These are phyloP conservation scores for Ambrosiella beaveri DNA, from an alignment of 2,329 filamentous ascomycete genomes.

Conservation along the genomic window DNA sequence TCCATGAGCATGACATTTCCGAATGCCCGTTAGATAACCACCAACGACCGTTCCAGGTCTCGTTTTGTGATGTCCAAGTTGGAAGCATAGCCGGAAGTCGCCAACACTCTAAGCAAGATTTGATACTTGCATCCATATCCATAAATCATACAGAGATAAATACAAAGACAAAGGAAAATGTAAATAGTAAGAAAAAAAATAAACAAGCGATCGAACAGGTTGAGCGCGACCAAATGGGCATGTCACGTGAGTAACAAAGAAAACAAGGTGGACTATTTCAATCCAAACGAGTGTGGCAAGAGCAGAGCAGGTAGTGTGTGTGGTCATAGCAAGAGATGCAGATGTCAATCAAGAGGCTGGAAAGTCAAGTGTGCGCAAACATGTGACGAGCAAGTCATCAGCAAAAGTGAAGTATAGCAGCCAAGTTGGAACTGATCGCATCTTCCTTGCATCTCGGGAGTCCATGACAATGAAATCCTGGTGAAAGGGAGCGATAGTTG, in stretches of 20 bases:
- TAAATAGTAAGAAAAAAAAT: neutral
- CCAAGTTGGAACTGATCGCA: neutral
- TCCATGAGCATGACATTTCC: neutral
- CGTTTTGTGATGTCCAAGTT: too few relatives aligned
- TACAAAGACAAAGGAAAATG: neutral
- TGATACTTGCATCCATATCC: neutral
- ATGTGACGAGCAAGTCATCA: neutral
- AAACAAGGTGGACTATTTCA: neutral
- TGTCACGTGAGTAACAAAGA: neutral
- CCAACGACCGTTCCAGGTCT: too few relatives aligned
- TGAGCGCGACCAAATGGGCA: neutral
- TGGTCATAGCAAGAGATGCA: neutral
- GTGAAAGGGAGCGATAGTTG: neutral
- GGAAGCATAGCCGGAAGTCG: too few relatives aligned
- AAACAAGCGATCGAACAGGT: neutral
- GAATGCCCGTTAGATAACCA: neutral
- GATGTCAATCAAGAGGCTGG: neutral
- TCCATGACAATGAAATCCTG: neutral
- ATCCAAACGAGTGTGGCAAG: constrained; percentile 5
- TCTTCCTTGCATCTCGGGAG: neutral
- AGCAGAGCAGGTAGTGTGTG: neutral
- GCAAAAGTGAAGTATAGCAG: neutral
- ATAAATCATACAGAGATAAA: constrained; percentile 1
- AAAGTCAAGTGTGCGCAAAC: neutral
- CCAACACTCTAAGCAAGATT: neutral